Evolutionary conservation across 202 grass and related monocot species (phyloP).

Genomic region (Carex arenaria): DNA sequence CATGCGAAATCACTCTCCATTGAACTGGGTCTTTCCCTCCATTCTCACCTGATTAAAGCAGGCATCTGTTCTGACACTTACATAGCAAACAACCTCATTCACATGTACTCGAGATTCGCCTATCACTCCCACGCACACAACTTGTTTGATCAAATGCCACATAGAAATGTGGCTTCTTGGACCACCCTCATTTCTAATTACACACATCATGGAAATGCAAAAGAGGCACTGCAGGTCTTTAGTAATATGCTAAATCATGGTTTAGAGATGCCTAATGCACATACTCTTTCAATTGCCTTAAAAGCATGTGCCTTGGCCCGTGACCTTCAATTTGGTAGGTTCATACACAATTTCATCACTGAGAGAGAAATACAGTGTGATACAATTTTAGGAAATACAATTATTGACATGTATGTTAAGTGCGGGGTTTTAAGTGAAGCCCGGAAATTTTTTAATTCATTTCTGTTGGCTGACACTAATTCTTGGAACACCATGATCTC

Average conservation of each 20-base stretch:
- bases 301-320: slow-evolving; percentile 35
- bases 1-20: not conserved
- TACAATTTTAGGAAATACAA: slow-evolving; percentile 31
- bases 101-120: slow-evolving; percentile 25
- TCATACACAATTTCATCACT: slow-evolving; percentile 34
- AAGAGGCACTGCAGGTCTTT: slow-evolving; percentile 47
- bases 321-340: slow-evolving; percentile 35
- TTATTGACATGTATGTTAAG: slow-evolving; percentile 67
- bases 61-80: not conserved
- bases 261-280: slow-evolving; percentile 30
- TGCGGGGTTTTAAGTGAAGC: slow-evolving; percentile 41
- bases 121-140: slow-evolving; percentile 27
- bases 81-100: slow-evolving; percentile 45
- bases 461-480: slow-evolving; percentile 38
- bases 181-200: slow-evolving; percentile 48
- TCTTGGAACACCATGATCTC: slow-evolving; percentile 60
- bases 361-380: slow-evolving; percentile 17
- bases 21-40: slow-evolving; percentile 10
- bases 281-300: slow-evolving; percentile 35
- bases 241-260: slow-evolving; percentile 31
- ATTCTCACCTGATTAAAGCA: slow-evolving; percentile 15
- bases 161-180: slow-evolving; percentile 46
- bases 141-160: slow-evolving; percentile 52
- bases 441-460: slow-evolving; percentile 30
- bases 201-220: slow-evolving; percentile 27